Base-by-base conservation (phyloP, 805 yeast genomes). In the Ogataea methylovora region DNA sequence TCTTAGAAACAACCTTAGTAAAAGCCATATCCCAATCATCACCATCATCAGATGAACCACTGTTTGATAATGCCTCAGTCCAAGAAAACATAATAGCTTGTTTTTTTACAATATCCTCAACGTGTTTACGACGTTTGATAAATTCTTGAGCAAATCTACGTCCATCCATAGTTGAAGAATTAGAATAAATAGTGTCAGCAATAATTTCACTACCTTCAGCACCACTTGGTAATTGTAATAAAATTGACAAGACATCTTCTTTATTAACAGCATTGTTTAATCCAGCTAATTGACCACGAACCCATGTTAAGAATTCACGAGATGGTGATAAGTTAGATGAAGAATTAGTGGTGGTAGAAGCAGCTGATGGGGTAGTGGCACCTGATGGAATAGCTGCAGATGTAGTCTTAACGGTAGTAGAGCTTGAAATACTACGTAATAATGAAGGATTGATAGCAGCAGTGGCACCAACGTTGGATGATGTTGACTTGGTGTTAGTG, bases 61-160 rank as follows among this genome's bases (percentile, higher is more conserved):
- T 42, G 21, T 48, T 45, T 26, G 34, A 31, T 55, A 58, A 24
- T 4, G 88, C 92, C 39, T 79, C 82, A 32, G 71, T 67, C 96
- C 96, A 87, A 27, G 77, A 67, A 44, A 73, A 65, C 4, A 17
- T 16, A 36, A 63, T 60, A 22, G 58, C 63, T 19, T 60, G 52
- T 18, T 44, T 40, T 9, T 73, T 68, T 38, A 73, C 69, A 31
- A 58, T 56, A 26, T 52, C 70, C 48, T 87, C 97, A 37, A 85
- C 88, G 32, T 65, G 69, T 40, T 69, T 71, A 51, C 92, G 79
- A 52, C 83, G 77, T 59, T 79, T 82, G 52, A 81, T 67, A 55
- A 92, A 92, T 52, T 92, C 98, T 37, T 71, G 73, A 0, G 98
- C 95, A 65, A 88, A 90, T 44, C 95, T 71, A 53, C 95, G 78